A percentile compares a stretch with the other conserved stretches of the same genome.
These are phyloP conservation scores for Psilocybe azurescens DNA, from an alignment of 768 basidiomycete species.

Conservation along the genomic window DNA sequence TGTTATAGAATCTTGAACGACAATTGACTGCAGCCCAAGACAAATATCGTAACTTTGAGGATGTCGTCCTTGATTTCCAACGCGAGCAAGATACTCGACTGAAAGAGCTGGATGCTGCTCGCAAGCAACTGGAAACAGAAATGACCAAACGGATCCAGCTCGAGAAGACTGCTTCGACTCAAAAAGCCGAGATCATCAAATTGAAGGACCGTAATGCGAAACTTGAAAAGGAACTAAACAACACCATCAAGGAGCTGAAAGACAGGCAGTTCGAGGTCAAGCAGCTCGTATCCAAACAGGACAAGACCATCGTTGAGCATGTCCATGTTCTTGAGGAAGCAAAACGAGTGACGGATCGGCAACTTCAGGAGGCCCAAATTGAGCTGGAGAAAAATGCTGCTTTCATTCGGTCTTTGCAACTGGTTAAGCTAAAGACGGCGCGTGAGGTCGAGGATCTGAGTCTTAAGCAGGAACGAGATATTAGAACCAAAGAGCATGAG, in stretches of 20 bases:
- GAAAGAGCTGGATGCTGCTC: conserved; percentile 71
- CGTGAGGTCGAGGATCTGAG: conserved; percentile 85
- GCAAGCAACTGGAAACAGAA: conserved; percentile 80
- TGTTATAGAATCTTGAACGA: conserved; percentile 70
- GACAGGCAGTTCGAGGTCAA: conserved; percentile 85
- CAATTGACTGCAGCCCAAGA: conserved; percentile 74
- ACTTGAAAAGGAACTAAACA: conserved; percentile 81
- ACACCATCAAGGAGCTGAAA: conserved; percentile 80
- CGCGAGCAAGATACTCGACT: conserved; percentile 78
- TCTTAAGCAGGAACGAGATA: conserved; percentile 74
- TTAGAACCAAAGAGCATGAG: conserved; percentile 74
- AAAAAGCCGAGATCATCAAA: conserved; percentile 72
- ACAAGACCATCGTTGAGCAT: conserved; percentile 99
- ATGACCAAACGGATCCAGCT: conserved; percentile 72
- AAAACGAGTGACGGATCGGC: conserved; percentile 91
- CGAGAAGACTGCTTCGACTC: conserved; percentile 64
- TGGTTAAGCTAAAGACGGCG: conserved; percentile 73
- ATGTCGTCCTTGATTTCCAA: conserved; percentile 83
- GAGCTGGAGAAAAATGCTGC: conserved; percentile 77
- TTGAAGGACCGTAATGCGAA: conserved; percentile 73
- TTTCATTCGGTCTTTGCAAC: conserved; percentile 88
- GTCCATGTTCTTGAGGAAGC: conserved; percentile 96
- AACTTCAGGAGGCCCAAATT: conserved; percentile 79
- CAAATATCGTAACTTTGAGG: conserved; percentile 88
- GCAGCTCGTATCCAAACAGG: conserved; percentile 84